Conservation (phyloP, 768 basidiomycete genomes). For the Rhodotorula diobovata region DNA sequence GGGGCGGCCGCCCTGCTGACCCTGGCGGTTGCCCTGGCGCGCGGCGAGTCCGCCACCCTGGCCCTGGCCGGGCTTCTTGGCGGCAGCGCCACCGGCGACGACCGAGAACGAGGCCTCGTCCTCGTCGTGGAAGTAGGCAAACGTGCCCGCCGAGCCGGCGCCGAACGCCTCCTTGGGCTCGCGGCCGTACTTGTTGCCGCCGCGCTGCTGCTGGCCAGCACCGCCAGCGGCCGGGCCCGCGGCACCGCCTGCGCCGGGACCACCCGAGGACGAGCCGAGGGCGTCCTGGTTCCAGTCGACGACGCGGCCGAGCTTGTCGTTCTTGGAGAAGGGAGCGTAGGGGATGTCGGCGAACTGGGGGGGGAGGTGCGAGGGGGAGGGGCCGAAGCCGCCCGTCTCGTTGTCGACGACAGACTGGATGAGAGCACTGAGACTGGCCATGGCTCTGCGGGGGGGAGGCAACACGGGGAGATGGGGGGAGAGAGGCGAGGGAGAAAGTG, state of each 20-base stretch:
- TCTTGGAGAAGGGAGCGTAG: constrained; percentile 97
- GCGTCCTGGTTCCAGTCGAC: constrained; percentile 92
- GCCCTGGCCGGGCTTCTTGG: constrained; percentile 34
- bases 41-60: constrained; percentile 37
- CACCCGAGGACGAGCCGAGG: constrained; percentile 4
- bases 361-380: constrained; percentile 74
- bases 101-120: constrained; percentile 95
- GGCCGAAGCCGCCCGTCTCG: constrained; percentile 51
- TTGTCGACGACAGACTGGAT: constrained; percentile 36
- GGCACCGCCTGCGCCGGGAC: constrained; percentile 53
- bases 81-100: constrained; percentile 66
- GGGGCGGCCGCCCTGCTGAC: constrained; percentile 1
- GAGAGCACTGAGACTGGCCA: constrained; percentile 27
- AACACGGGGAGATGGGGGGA: not conserved
- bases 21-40: constrained; percentile 17
- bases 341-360: constrained; percentile 95
- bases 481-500: not conserved
- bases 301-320: constrained; percentile 93
- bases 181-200: constrained; percentile 56
- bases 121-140: constrained; percentile 95
- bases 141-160: constrained; percentile 81
- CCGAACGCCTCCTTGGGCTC: constrained; percentile 82
- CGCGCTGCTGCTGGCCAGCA: constrained; percentile 44
- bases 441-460: not conserved
- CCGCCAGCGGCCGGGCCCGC: constrained; percentile 44